Percentiles rank a stretch among this genome's conserved stretches.
Evolutionary conservation across 805 yeast species (phyloP).

Genomic region (Alloascoidea hylecoeti): DNA sequence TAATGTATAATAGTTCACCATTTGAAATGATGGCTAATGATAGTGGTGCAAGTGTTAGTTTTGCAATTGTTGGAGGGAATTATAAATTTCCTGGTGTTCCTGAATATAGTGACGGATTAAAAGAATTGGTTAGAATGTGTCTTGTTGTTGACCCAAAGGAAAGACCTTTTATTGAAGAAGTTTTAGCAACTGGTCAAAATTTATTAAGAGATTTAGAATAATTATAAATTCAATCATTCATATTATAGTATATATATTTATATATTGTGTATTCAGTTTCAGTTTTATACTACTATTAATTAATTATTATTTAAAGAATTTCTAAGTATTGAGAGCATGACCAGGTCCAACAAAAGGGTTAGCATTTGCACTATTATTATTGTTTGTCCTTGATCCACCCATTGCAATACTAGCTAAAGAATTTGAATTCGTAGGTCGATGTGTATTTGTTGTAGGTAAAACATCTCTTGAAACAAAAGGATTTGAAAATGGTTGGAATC

Average conservation of each 20-base stretch:
- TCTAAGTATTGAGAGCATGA: too few relatives aligned
- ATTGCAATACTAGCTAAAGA: too few relatives aligned
- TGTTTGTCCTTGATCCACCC: too few relatives aligned
- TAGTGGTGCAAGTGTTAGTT: constrained; percentile 66
- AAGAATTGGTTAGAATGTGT: constrained; percentile 44
- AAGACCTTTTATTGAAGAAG: constrained; percentile 52
- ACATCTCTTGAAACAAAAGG: constrained; percentile 2
- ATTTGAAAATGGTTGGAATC: constrained; percentile 12
- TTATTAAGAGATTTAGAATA: constrained; percentile 15
- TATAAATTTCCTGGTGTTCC: constrained; percentile 41
- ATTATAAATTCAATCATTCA: too few relatives aligned
- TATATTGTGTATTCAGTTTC: too few relatives aligned
- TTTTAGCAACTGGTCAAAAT: constrained; percentile 34
- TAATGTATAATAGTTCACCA: constrained; percentile 73
- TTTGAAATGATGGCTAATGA: constrained; percentile 74
- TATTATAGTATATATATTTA: too few relatives aligned
- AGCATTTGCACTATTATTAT: too few relatives aligned
- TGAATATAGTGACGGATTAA: constrained; percentile 38
- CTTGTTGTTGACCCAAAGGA: constrained; percentile 42
- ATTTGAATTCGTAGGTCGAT: background rate
- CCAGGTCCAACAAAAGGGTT: too few relatives aligned
- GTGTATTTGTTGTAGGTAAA: constrained; percentile 5
- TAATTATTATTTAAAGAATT: too few relatives aligned
- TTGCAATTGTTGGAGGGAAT: constrained; percentile 61
- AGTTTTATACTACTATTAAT: too few relatives aligned